Conservation (phyloP, 352 stramenopile species). For the Aphanomyces invadans region DNA sequence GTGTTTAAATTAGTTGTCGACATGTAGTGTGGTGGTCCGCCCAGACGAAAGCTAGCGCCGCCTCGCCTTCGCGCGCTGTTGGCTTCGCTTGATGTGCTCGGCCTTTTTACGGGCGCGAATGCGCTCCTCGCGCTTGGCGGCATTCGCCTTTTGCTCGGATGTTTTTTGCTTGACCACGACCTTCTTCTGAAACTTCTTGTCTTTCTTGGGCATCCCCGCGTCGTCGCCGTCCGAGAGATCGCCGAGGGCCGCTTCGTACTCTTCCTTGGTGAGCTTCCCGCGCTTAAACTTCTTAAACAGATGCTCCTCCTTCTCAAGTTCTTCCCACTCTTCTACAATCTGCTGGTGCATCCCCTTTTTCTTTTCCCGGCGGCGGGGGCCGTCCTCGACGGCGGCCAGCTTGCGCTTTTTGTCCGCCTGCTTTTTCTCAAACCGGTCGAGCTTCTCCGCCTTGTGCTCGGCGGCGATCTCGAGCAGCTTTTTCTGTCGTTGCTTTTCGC, state of each 20-base stretch:
- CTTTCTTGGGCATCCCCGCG: slow-evolving; percentile 24
- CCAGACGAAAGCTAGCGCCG: too few relatives aligned
- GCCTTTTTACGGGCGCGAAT: slow-evolving; percentile 78
- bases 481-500: slow-evolving; percentile 95
- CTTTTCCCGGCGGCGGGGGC: slow-evolving; percentile 81
- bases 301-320: slow-evolving; percentile 96
- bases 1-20: too few relatives aligned
- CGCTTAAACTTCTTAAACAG: slow-evolving; percentile 96
- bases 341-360: slow-evolving; percentile 94
- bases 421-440: slow-evolving; percentile 34
- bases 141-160: slow-evolving; percentile 58
- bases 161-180: slow-evolving; percentile 65
- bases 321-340: slow-evolving; percentile 99
- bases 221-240: slow-evolving; percentile 29
- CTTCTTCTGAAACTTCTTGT: slow-evolving; percentile 39
- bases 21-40: too few relatives aligned
- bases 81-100: slow-evolving; percentile 53
- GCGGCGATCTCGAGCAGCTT: slow-evolving; percentile 75
- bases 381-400: slow-evolving; percentile 29
- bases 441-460: slow-evolving; percentile 59
- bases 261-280: slow-evolving; percentile 95
- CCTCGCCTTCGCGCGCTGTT: slow-evolving; percentile 41
- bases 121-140: slow-evolving; percentile 66
- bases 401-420: slow-evolving; percentile 54
- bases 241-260: slow-evolving; percentile 77